A percentile compares a stretch with the other conserved stretches of the same genome.
These are phyloP conservation scores for Tolypocladium paradoxum DNA, from an alignment of 2,329 filamentous ascomycete species.

Conservation along the genomic window DNA sequence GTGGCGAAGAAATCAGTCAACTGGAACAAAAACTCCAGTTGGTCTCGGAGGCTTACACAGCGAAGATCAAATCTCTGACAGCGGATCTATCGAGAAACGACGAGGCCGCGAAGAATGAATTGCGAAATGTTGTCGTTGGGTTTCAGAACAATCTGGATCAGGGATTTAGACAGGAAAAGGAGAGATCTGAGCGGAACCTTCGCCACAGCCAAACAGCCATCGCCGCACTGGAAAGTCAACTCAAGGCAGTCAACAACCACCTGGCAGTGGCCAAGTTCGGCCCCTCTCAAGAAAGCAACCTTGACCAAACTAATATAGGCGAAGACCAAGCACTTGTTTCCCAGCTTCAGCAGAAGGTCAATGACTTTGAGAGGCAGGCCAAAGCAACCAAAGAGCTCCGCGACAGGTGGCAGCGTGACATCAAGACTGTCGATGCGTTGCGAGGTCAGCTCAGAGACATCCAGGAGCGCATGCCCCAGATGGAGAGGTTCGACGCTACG, in stretches of 20 bases:
- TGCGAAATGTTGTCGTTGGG: constrained; percentile 8
- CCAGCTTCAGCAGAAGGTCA: constrained; percentile 10
- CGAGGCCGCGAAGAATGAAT: constrained; percentile 5
- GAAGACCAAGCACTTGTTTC: background rate
- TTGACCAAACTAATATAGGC: too few species aligned
- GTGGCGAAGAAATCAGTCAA: constrained; percentile 10
- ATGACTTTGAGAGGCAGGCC: constrained; percentile 11
- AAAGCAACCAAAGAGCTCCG: constrained; percentile 9
- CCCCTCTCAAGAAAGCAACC: background rate
- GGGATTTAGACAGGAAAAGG: constrained; percentile 11
- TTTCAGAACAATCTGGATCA: constrained; percentile 12
- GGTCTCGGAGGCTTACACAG: constrained; percentile 7
- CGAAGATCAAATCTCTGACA: constrained; percentile 9
- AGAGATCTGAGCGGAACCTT: constrained; percentile 7
- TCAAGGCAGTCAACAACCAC: constrained; percentile 10
- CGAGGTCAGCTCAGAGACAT: constrained; percentile 14
- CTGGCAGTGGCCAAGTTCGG: constrained; percentile 1
- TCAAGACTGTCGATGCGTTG: constrained; percentile 14
- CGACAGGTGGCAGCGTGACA: constrained; percentile 16
- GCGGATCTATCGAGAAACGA: constrained; percentile 3
- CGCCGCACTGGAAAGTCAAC: constrained; percentile 8
- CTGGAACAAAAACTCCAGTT: constrained; percentile 11
- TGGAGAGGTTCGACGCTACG: constrained; percentile 12
- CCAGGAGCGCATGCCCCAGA: constrained; percentile 11
- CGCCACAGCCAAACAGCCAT: constrained; percentile 6